phyloP scores from a whole-genome alignment of 208 protist species.

The Trichomonas gallinae region DNA sequence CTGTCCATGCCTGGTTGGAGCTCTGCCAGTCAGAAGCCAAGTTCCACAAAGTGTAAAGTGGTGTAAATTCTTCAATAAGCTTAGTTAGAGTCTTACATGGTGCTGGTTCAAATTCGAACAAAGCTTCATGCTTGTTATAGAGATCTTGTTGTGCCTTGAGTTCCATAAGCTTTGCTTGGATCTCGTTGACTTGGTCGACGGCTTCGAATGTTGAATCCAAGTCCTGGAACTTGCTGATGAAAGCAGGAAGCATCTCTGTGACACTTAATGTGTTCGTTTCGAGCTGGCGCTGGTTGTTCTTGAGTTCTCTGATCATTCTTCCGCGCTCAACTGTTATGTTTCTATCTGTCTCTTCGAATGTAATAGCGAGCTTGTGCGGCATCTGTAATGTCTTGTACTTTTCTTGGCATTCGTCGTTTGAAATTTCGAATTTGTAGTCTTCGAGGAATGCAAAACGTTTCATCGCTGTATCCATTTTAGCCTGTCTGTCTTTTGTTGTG shows the following conservation, averaged over 20 bases:
- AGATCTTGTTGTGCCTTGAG: background rate
- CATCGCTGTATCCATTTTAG: background rate
- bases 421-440: constrained; percentile 6
- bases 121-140: background rate
- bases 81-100: background rate
- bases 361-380: background rate
- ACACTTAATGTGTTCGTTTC: background rate
- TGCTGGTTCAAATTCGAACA: background rate
- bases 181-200: background rate
- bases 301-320: background rate
- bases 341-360: background rate
- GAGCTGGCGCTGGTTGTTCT: background rate
- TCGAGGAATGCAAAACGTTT: background rate
- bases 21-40: background rate
- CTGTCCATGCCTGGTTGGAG: background rate
- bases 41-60: background rate
- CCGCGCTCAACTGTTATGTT: background rate
- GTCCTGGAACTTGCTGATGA: background rate
- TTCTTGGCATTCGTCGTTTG: background rate
- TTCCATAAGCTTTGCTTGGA: background rate
- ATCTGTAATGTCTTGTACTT: background rate
- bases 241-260: background rate
- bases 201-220: background rate
- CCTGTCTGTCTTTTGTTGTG: background rate
- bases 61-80: background rate